Evolutionary conservation across 441 rosid species (phyloP).

Genomic region (Adansonia gregorii): DNA sequence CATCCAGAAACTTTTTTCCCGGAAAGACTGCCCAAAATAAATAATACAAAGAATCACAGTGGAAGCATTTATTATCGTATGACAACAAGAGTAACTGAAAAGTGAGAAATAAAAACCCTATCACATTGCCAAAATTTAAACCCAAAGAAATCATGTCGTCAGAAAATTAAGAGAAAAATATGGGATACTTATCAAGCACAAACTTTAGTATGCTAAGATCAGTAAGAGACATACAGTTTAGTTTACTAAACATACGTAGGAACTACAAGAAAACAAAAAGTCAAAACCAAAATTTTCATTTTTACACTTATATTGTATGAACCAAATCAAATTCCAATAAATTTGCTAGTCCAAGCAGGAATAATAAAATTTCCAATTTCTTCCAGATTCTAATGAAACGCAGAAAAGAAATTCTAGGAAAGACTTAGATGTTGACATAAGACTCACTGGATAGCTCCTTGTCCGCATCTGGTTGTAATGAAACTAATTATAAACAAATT

Average conservation of each 20-base stretch:
- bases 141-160: not conserved
- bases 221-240: constrained; percentile 16
- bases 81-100: not conserved
- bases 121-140: not conserved
- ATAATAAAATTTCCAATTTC: constrained; percentile 2
- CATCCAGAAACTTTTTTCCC: constrained; percentile 41
- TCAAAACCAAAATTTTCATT: constrained; percentile 4
- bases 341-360: not conserved
- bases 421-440: not conserved
- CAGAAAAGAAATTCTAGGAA: constrained; percentile 7
- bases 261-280: constrained; percentile 16
- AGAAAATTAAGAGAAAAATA: constrained; percentile 5
- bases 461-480: not conserved
- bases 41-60: not conserved
- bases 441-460: not conserved
- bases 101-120: not conserved
- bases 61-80: not conserved
- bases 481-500: not conserved
- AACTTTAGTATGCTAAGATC: constrained; percentile 20
- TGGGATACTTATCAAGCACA: not conserved
- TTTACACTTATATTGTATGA: not conserved
- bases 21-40: constrained; percentile 43
- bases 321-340: constrained; percentile 5
- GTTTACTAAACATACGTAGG: constrained; percentile 8
- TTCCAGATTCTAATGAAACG: not conserved